Evolutionary conservation across 2,329 filamentous ascomycete species (phyloP).

Genomic region (Xylaria sp.): DNA sequence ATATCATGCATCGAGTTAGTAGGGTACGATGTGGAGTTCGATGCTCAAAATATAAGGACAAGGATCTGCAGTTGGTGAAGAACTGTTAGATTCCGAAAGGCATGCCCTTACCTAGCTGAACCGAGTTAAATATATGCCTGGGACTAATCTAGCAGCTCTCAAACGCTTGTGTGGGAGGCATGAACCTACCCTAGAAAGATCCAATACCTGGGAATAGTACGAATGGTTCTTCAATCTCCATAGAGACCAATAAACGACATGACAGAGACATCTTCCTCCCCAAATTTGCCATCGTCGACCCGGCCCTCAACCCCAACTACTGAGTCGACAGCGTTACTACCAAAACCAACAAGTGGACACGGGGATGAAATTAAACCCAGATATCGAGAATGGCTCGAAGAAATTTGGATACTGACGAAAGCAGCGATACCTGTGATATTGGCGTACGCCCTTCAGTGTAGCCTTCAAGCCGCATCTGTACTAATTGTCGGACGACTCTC

Average conservation of each 20-base stretch:
- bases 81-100: background rate
- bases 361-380: background rate
- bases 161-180: background rate
- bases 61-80: background rate
- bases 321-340: slow-evolving; percentile 41
- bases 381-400: slow-evolving; percentile 56
- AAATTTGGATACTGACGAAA: slow-evolving; percentile 75
- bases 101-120: background rate
- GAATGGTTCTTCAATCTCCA: slow-evolving; percentile 1
- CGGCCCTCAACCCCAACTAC: slow-evolving; percentile 27
- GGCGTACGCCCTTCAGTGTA: slow-evolving; percentile 87
- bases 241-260: slow-evolving; percentile 24
- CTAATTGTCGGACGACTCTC: slow-evolving; percentile 83
- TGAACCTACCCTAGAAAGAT: background rate
- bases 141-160: slow-evolving; percentile 1
- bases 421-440: slow-evolving; percentile 81
- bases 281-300: slow-evolving; percentile 27
- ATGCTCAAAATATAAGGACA: slow-evolving; percentile 8
- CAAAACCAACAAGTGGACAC: slow-evolving; percentile 31
- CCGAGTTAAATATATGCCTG: background rate
- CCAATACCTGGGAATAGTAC: slow-evolving; percentile 6
- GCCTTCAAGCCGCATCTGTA: slow-evolving; percentile 83
- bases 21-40: slow-evolving; percentile 9
- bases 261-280: slow-evolving; percentile 31
- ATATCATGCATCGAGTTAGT: slow-evolving; percentile 10